Evolutionary conservation across 2,329 filamentous ascomycete species (phyloP).

Genomic region (Cordyceps sp.): DNA sequence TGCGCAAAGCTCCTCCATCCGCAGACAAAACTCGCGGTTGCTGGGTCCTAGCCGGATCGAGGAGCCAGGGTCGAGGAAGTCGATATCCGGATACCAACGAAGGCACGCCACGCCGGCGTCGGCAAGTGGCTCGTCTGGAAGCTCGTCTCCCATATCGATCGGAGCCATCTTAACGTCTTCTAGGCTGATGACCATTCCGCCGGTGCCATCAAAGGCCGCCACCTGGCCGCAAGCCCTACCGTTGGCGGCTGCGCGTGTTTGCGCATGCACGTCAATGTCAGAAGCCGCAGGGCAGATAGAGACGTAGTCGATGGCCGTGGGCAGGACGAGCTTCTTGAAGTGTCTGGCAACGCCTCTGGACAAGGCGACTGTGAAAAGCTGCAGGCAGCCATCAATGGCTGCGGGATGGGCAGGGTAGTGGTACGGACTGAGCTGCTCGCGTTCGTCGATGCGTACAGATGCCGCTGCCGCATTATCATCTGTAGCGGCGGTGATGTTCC

Average conservation of each 20-base stretch:
- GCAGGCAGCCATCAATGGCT: constrained; percentile 2
- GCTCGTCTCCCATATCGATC: not conserved
- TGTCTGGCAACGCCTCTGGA: constrained; percentile 1
- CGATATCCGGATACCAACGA: constrained; percentile 2
- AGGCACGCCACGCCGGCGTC: not conserved
- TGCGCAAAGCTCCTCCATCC: not conserved
- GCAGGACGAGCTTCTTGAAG: constrained; percentile 1
- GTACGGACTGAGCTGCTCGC: not conserved
- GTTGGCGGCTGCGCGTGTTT: no score
- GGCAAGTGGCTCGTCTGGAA: not conserved
- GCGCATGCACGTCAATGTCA: no score
- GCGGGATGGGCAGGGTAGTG: constrained; percentile 3
- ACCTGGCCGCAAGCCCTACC: no score
- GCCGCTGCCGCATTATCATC: not conserved
- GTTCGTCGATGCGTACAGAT: not conserved
- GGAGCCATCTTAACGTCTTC: not conserved
- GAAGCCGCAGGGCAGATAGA: not conserved
- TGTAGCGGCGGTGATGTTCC: constrained; percentile 2
- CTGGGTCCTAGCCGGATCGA: not conserved
- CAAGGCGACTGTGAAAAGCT: constrained; percentile 2
- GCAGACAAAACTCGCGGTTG: not conserved
- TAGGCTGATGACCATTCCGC: no score
- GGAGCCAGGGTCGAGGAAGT: constrained; percentile 1
- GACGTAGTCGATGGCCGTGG: constrained; percentile 1
- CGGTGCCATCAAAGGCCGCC: no score